Evolutionary conservation across 2,329 filamentous ascomycete genomes (phyloP), one percentile per base, ranked within the genome.

Genomic region (Verticillium klebahnii): DNA sequence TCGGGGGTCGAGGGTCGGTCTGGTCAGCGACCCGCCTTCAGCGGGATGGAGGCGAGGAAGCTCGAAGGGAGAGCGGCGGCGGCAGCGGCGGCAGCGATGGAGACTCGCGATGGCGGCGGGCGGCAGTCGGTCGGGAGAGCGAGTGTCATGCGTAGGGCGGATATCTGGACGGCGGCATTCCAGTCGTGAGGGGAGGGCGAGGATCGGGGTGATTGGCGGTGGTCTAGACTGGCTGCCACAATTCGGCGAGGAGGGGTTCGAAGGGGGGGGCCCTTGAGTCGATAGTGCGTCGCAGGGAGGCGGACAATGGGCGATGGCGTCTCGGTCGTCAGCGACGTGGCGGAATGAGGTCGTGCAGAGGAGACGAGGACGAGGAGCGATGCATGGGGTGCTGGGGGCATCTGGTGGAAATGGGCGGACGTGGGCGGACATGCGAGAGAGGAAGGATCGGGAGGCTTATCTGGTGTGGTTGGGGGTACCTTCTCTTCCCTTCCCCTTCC

Each of bases 381-480:
- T 50, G 45, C 45, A 50, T 50, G 45, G 45, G 45, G 45, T 15
- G 45, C 45, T 50, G 45, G 45, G 45, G 45, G 45, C 19, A 50
- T 50, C 45, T 50, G 45, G 45, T 50, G 45, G 45, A 50, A 50
- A 50, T 50, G 45, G 45, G 45, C 45, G 45, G 45, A 50, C 19
- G 45, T 25, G 45, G 45, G 45, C 15, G 37, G 37, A n/a, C 17
- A 15, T 40, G 37, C n/a, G 19, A 23, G 45, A 14, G 23, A 50
- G 45, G 45, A 50, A 50, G n/a, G 23, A 50, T 50, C 19, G 45
- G 34, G 58, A 64, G 55, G 63, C 63, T 64, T 65, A 65, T 65
- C 62, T 62, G 61, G 57, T 52, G 45, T 34, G 45, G 59, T 29
- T 29, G 29, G 29, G 29, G 29, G 29, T 29, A 29, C 58, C 32